Evolutionary conservation across 192 early-diverging fungal genomes (phyloP).

Genomic region (Linnemannia schmuckeri): DNA sequence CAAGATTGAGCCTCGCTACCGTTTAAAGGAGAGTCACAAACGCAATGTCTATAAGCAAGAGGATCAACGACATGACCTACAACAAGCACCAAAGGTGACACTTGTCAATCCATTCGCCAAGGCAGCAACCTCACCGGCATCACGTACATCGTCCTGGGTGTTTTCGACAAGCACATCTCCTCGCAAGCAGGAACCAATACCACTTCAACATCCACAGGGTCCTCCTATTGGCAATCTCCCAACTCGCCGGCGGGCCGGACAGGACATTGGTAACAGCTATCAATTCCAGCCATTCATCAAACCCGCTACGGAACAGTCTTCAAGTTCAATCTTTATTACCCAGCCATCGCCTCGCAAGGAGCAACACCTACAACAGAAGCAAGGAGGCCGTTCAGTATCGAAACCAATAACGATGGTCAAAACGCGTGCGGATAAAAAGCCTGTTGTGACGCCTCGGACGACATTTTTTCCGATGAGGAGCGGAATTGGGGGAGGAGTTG

Average conservation of each 20-base stretch:
- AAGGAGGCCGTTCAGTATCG: neutral
- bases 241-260: neutral
- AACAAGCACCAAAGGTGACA: neutral
- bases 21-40: no score
- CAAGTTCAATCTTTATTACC: slow-evolving; percentile 16
- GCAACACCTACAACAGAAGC: neutral
- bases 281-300: slow-evolving; percentile 26
- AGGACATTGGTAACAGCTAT: neutral
- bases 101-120: neutral
- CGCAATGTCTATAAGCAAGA: neutral
- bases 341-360: neutral
- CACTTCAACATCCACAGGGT: neutral
- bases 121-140: neutral
- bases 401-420: neutral
- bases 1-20: neutral
- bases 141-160: neutral
- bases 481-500: neutral
- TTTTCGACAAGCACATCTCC: neutral
- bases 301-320: slow-evolving; percentile 8
- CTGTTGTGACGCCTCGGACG: neutral
- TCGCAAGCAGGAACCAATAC: slow-evolving; percentile 7
- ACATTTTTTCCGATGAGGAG: neutral
- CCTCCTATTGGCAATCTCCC: neutral
- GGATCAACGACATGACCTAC: neutral
- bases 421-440: neutral